Conservation (phyloP, 208 protist genomes). For the Trypanosoma conorhini region DNA sequence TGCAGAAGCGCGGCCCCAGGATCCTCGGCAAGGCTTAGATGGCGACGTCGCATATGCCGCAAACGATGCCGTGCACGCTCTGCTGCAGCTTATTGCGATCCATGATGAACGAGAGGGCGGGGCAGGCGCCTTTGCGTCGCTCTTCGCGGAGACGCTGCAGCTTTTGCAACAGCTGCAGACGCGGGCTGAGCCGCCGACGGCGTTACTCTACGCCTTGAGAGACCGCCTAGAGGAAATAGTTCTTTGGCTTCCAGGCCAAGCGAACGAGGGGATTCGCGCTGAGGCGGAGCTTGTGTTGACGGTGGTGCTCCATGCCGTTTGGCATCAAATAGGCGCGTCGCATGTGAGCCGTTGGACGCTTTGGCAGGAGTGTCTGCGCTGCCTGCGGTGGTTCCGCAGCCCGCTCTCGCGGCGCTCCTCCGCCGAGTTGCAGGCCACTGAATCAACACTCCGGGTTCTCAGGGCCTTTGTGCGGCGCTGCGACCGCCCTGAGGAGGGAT, state of each 20-base stretch:
- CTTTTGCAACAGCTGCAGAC: conserved; percentile 20
- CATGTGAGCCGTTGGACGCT: conserved; percentile 47
- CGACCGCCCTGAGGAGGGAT: conserved; percentile 50
- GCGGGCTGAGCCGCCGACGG: conserved; percentile 11
- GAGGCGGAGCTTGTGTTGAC: conserved; percentile 25
- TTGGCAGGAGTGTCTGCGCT: conserved; percentile 55
- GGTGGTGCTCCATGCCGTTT: conserved; percentile 43
- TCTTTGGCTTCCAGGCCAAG: background rate
- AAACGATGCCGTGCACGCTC: conserved; percentile 3
- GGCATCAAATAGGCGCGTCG: conserved; percentile 54
- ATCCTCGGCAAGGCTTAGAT: background rate
- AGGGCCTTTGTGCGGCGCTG: conserved; percentile 48
- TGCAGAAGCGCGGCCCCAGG: background rate
- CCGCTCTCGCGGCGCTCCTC: conserved; percentile 26
- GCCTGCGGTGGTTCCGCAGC: conserved; percentile 31
- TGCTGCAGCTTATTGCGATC: conserved; percentile 23
- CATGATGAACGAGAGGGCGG: background rate
- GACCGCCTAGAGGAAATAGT: conserved; percentile 3
- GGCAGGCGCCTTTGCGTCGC: background rate
- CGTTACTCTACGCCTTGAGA: background rate
- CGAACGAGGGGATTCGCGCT: background rate
- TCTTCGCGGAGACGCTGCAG: conserved; percentile 13
- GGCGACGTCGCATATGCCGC: background rate
- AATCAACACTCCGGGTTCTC: conserved; percentile 46
- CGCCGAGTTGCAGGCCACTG: conserved; percentile 13